These are phyloP conservation scores for Zoysia matrella DNA, from an alignment of 202 grass and related monocot genomes.

Conservation along the genomic window DNA sequence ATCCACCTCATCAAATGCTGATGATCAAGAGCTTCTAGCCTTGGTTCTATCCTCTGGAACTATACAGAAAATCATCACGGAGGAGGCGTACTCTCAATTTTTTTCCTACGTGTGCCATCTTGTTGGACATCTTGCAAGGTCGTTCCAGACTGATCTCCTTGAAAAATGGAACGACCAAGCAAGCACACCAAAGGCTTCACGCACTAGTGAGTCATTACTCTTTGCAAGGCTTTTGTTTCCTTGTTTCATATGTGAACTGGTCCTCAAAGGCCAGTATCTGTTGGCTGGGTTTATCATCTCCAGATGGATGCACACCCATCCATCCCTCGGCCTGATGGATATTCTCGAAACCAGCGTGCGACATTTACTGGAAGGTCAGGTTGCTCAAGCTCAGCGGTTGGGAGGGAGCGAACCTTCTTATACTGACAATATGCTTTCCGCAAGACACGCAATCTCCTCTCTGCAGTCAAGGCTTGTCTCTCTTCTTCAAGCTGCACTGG, in stretches of 20 bases:
- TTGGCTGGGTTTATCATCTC: slow-evolving; percentile 77
- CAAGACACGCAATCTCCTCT: slow-evolving; percentile 51
- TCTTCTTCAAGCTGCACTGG: slow-evolving; percentile 69
- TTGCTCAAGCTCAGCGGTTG: slow-evolving; percentile 53
- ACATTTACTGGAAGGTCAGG: slow-evolving; percentile 65
- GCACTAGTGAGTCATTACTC: slow-evolving; percentile 40
- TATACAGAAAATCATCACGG: slow-evolving; percentile 35
- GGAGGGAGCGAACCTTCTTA: slow-evolving; percentile 31
- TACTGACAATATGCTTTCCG: slow-evolving; percentile 28
- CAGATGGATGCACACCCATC: slow-evolving; percentile 88
- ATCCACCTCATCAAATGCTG: slow-evolving; percentile 55
- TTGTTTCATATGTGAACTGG: slow-evolving; percentile 78
- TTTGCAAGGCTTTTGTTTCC: slow-evolving; percentile 69
- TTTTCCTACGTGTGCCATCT: slow-evolving; percentile 76
- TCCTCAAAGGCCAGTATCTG: slow-evolving; percentile 65
- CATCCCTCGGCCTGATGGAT: slow-evolving; percentile 77
- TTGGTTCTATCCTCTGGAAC: slow-evolving; percentile 70
- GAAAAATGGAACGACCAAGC: slow-evolving; percentile 28
- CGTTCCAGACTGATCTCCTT: slow-evolving; percentile 60
- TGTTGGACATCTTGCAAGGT: slow-evolving; percentile 62
- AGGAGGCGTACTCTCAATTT: slow-evolving; percentile 51
- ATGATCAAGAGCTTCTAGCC: slow-evolving; percentile 62
- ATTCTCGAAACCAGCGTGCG: slow-evolving; percentile 59
- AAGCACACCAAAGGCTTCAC: slow-evolving; percentile 4
- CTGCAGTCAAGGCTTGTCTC: slow-evolving; percentile 52